phyloP scores from a whole-genome alignment of 2,329 filamentous ascomycete genomes.

The Tolypocladium ovalisporum region DNA sequence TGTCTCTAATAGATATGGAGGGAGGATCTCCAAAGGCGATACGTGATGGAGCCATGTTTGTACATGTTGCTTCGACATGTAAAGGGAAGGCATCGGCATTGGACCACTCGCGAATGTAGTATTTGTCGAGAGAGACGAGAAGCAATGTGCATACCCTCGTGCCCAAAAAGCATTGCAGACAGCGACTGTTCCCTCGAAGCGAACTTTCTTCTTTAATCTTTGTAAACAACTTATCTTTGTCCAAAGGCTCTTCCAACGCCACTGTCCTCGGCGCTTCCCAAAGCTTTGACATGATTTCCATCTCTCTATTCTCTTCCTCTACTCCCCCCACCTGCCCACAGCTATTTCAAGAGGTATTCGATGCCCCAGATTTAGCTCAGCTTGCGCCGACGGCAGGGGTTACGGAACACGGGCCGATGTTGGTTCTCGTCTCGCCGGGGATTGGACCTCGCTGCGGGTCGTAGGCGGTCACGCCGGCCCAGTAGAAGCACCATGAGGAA shows the following conservation, averaged over 20 bases:
- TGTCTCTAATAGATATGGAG: neutral
- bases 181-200: neutral
- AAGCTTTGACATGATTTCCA: neutral
- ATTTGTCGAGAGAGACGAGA: neutral
- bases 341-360: neutral
- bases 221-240: neutral
- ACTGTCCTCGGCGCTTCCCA: neutral
- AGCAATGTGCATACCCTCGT: neutral
- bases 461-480: slow-evolving; percentile 24
- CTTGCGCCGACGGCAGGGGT: neutral
- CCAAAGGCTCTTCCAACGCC: neutral
- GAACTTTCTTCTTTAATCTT: neutral
- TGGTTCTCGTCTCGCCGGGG: slow-evolving; percentile 24
- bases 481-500: slow-evolving; percentile 27
- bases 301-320: neutral
- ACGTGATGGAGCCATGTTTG: neutral
- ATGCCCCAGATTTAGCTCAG: neutral
- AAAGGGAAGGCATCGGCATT: neutral
- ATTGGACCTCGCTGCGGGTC: slow-evolving; percentile 19
- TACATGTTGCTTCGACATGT: neutral
- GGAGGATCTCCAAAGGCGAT: neutral
- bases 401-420: slow-evolving; percentile 17
- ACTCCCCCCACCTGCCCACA: neutral
- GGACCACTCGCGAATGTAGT: neutral
- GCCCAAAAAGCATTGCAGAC: neutral